Conservation (phyloP, 495 filamentous ascomycete species). For the Letharia lupina region DNA sequence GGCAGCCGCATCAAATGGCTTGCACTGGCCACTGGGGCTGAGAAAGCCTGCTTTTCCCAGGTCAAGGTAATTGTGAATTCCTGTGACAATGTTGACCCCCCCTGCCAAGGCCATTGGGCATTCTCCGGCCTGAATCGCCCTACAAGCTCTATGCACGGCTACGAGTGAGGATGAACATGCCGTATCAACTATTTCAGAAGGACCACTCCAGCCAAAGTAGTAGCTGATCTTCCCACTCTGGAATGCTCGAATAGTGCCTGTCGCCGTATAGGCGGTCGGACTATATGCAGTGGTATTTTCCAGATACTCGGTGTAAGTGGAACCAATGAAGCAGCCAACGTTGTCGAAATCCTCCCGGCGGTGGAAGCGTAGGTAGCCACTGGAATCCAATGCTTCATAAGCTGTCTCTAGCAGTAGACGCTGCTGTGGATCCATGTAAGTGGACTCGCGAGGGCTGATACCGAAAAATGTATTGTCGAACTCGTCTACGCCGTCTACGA, state of each 20-base stretch:
- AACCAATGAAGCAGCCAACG: conserved; percentile 35
- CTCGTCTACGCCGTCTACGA: too few relatives aligned
- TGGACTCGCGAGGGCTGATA: conserved; percentile 37
- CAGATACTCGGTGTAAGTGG: conserved; percentile 27
- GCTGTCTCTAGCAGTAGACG: conserved; percentile 40
- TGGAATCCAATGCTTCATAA: conserved; percentile 44
- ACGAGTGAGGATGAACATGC: conserved; percentile 39
- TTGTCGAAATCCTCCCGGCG: conserved; percentile 19
- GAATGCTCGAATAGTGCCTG: conserved; percentile 29
- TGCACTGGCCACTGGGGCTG: too few relatives aligned
- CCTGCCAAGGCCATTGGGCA: conserved; percentile 33
- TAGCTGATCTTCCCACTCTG: conserved; percentile 27
- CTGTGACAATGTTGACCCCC: conserved; percentile 33
- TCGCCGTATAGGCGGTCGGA: conserved; percentile 30
- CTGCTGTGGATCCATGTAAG: conserved; percentile 47
- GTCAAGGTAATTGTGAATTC: conserved; percentile 18
- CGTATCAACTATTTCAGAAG: conserved; percentile 38
- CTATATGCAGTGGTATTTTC: conserved; percentile 29
- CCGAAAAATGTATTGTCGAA: conserved; percentile 51
- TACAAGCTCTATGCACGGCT: conserved; percentile 26
- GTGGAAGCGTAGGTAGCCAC: conserved; percentile 33
- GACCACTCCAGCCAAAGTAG: conserved; percentile 43
- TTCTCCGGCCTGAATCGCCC: conserved; percentile 29
- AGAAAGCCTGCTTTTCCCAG: too few relatives aligned
- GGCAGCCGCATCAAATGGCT: conserved; percentile 44